Base-by-base conservation (phyloP, 495 filamentous ascomycete genomes). In the Lichenothelia convexa region DNA sequence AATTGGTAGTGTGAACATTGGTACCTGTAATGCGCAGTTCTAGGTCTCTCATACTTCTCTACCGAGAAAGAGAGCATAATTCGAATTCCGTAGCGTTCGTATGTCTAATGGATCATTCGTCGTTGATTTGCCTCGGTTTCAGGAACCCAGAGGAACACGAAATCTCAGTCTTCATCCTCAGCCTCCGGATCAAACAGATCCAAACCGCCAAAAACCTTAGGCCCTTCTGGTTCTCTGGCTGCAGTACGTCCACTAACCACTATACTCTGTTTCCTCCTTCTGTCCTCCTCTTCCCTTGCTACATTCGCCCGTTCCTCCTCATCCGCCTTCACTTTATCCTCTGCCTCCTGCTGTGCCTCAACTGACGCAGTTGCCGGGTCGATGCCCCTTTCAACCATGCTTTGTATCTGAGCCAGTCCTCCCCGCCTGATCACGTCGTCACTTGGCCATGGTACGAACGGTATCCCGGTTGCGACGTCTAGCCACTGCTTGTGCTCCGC, bases 391-490 rank as follows among this genome's bases (percentile, higher is more conserved):
- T 78, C 71, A 3, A 65, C 22, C 46, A 78, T 57, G 18, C 52
- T 50, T 41, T 75, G 68, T 18, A 75, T 65, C 21, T 57, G 52
- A 3, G 64, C 71, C 35, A 85, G 60, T 4, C 67, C 74, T 22
- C 79, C 78, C 22, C 57, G 51, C 24, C 68, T 64, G 37, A 84
- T 74, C 11, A 63, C 55, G 19, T 70, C 64, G 35, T 79, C 73
- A 7, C 50, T 58, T 6, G 80, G 78, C 78, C 78, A 85, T 2
- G 79, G 79, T 29, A 63, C 55, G 50, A 79, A 85, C 21, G 48
- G 38, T 18, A 62, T 48, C 7, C 55, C 48, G 26, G 60, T 54
- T 13, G 57, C 41, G 3, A 64, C 62, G 48, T 79, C 67, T n/a
- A 78, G 49, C 45, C 59, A 60, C 9, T 53, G 49, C 18, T 51